These are phyloP conservation scores for Nepenthes alata DNA, from an alignment of 179 eudicot genomes.

Conservation along the genomic window DNA sequence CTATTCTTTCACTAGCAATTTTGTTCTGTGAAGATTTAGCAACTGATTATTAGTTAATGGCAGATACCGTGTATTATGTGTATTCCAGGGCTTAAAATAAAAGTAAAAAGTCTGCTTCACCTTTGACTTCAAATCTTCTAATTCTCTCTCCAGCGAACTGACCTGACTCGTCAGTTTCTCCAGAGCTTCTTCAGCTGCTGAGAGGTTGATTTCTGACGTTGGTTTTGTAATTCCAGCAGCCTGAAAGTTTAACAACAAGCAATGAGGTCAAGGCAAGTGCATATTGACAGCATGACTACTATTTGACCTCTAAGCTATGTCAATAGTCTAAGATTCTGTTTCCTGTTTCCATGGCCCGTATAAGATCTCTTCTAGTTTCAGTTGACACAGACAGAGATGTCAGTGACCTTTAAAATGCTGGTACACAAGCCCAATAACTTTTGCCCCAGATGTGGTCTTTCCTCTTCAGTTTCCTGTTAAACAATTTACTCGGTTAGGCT, in stretches of 20 bases:
- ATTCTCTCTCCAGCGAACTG: constrained; percentile 46
- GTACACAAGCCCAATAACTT: constrained; percentile 60
- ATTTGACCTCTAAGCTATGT: not conserved
- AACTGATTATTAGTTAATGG: not conserved
- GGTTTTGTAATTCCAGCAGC: constrained; percentile 50
- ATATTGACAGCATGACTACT: not conserved
- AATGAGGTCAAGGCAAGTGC: not conserved
- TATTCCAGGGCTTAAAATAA: not conserved
- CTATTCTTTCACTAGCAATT: constrained; percentile 36
- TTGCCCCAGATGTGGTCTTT: constrained; percentile 59
- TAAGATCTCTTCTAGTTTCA: too few relatives aligned
- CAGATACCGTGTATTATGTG: not conserved
- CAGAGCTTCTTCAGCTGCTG: constrained; percentile 61
- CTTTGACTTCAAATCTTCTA: constrained; percentile 48
- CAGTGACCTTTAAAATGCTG: constrained; percentile 56
- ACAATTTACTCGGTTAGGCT: not conserved
- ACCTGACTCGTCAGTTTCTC: constrained; percentile 32
- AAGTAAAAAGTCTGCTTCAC: constrained; percentile 9
- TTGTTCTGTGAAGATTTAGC: constrained; percentile 24
- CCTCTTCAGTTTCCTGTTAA: constrained; percentile 61
- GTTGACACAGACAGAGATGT: too few relatives aligned
- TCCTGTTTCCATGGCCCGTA: too few relatives aligned
- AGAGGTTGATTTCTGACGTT: constrained; percentile 28
- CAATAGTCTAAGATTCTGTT: too few relatives aligned
- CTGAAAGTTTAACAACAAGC: constrained; percentile 15